A percentile compares a stretch with the other conserved stretches of the same genome.
Evolutionary conservation across 2,329 filamentous ascomycete genomes (phyloP).

Genomic region (Ophiostoma australiae): DNA sequence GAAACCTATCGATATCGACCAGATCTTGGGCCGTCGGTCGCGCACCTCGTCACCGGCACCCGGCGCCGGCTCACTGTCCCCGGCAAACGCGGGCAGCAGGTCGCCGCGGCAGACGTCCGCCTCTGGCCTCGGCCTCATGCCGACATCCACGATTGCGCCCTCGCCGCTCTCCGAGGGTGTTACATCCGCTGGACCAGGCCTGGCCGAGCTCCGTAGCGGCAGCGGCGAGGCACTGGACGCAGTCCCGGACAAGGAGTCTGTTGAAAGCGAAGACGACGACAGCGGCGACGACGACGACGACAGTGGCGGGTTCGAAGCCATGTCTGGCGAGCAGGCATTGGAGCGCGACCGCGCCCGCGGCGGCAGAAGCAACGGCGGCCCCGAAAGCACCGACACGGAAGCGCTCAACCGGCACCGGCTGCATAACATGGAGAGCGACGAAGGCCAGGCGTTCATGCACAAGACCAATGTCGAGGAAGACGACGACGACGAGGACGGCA

Average conservation of each 20-base stretch:
- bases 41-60: constrained; percentile 24
- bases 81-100: background rate
- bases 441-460: constrained; percentile 47
- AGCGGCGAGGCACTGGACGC: constrained; percentile 24
- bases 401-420: constrained; percentile 42
- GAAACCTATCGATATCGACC: constrained; percentile 45
- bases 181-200: too few relatives aligned
- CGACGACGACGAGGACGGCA: constrained; percentile 31
- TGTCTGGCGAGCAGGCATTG: constrained; percentile 39
- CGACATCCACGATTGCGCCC: background rate
- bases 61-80: background rate
- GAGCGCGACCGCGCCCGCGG: constrained; percentile 26
- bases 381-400: background rate
- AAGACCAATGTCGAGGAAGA: constrained; percentile 31
- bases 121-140: background rate
- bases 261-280: constrained; percentile 40
- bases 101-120: background rate
- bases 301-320: constrained; percentile 42
- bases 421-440: constrained; percentile 56
- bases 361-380: background rate
- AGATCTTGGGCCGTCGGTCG: constrained; percentile 25
- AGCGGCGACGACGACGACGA: constrained; percentile 41
- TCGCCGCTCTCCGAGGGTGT: background rate
- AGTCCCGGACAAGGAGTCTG: constrained; percentile 18
- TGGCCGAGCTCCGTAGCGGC: background rate